Evolutionary conservation across 805 yeast species (phyloP).

Genomic region (Cyberlindnera maritima): DNA sequence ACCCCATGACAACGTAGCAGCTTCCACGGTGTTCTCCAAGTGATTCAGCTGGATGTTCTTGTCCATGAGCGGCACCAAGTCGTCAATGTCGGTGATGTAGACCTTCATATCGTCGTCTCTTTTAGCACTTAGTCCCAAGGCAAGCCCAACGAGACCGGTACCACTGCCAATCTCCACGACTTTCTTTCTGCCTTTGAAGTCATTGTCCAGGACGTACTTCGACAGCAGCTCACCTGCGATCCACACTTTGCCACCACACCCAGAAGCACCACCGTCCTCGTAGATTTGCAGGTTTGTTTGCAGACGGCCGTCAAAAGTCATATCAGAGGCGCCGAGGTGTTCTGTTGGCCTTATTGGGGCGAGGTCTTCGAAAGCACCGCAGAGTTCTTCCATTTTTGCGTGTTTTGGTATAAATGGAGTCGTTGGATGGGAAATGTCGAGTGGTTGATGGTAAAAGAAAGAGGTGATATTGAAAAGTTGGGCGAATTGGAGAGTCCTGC

Average conservation of each 20-base stretch:
- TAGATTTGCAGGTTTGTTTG: constrained; percentile 35
- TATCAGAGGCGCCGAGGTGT: constrained; percentile 37
- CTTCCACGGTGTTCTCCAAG: constrained; percentile 34
- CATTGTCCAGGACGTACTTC: constrained; percentile 37
- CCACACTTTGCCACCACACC: constrained; percentile 67
- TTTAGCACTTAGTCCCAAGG: constrained; percentile 28
- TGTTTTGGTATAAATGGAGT: neutral
- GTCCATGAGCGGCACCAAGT: constrained; percentile 45
- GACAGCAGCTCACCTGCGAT: constrained; percentile 56
- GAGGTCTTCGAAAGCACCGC: constrained; percentile 27
- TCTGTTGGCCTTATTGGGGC: constrained; percentile 34
- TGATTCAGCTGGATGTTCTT: constrained; percentile 42
- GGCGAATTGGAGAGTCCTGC: neutral
- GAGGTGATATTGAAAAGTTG: too few relatives aligned
- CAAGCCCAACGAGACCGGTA: constrained; percentile 53
- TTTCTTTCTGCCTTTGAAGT: constrained; percentile 22
- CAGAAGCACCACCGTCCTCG: constrained; percentile 57
- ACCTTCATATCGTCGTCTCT: constrained; percentile 32
- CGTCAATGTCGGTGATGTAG: constrained; percentile 47
- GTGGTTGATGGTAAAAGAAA: too few relatives aligned
- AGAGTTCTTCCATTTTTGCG: constrained; percentile 2
- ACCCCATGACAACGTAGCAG: constrained; percentile 46
- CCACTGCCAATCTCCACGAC: constrained; percentile 57
- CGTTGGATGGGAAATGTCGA: constrained; percentile 1
- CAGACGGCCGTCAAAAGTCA: constrained; percentile 40